phyloP scores from a whole-genome alignment of 106 monocot genomes.

The Dendrobium officinale region DNA sequence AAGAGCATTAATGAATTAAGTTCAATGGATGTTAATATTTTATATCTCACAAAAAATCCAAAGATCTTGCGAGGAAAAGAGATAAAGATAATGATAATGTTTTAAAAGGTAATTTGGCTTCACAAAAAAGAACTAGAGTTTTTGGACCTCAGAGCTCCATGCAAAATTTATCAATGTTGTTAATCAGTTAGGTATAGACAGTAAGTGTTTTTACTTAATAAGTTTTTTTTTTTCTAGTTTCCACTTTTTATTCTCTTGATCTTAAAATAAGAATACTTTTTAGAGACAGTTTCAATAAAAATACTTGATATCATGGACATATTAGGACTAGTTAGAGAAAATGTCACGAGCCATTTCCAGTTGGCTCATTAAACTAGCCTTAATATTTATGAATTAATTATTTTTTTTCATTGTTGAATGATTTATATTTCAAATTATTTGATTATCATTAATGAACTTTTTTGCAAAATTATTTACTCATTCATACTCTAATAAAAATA shows the following conservation, averaged over 20 bases:
- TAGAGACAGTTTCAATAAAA: conserved; percentile 37
- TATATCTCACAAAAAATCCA: conserved; percentile 36
- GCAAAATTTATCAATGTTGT: conserved; percentile 67
- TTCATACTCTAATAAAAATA: no score
- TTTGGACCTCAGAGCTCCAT: conserved; percentile 62
- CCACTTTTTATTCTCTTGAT: background rate
- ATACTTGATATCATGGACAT: background rate
- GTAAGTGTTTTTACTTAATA: conserved; percentile 14
- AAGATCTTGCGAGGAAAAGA: no score
- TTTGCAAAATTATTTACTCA: no score
- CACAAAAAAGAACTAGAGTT: conserved; percentile 60
- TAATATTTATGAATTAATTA: no score
- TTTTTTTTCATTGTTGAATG: no score
- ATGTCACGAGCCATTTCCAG: no score
- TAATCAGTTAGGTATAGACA: conserved; percentile 56
- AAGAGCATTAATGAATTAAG: conserved; percentile 25
- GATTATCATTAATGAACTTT: no score
- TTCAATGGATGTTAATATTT: background rate
- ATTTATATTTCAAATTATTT: no score
- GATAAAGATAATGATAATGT: conserved; percentile 30
- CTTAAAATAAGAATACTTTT: background rate
- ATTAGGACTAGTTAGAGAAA: no score
- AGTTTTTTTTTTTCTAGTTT: background rate
- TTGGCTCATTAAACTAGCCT: no score
- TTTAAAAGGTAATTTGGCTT: conserved; percentile 36